Evolutionary conservation across 1,284 basidiomycete genomes (phyloP).

Genomic region (Apiotrichum gamsii): DNA sequence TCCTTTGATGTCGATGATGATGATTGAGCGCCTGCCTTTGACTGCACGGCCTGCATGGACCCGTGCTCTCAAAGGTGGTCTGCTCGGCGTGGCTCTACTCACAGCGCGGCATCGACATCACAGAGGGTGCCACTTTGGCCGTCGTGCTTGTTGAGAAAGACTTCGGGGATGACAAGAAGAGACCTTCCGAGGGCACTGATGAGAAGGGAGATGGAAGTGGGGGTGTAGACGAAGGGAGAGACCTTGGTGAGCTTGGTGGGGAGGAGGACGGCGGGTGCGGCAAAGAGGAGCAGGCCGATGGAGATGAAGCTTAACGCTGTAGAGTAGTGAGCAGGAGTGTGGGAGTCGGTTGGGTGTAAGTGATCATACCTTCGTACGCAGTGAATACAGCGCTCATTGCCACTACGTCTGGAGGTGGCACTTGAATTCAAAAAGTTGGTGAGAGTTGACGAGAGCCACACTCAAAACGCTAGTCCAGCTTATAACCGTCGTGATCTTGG

Average conservation of each 20-base stretch:
- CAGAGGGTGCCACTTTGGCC: background rate
- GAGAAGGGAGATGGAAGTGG: background rate
- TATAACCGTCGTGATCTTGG: too few relatives aligned
- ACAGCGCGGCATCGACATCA: background rate
- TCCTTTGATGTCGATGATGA: too few relatives aligned
- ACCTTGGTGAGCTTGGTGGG: background rate
- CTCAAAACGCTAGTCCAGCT: background rate
- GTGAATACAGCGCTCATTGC: background rate
- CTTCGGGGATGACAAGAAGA: background rate
- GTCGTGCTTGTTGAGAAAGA: background rate
- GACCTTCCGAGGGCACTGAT: background rate
- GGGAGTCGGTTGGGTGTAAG: too few relatives aligned
- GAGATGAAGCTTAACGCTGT: background rate
- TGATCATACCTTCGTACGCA: background rate
- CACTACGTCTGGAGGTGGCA: background rate
- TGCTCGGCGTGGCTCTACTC: too few relatives aligned
- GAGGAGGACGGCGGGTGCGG: background rate
- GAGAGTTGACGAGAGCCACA: background rate
- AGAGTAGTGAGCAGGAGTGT: background rate
- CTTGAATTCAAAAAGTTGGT: background rate
- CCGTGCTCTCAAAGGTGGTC: too few relatives aligned
- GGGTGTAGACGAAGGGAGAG: background rate
- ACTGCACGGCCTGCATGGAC: too few relatives aligned
- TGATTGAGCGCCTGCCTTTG: too few relatives aligned
- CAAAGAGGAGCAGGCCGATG: background rate